These are phyloP conservation scores for Kregervanrija pseudodelftensis DNA, from an alignment of 805 yeast species.

Conservation along the genomic window DNA sequence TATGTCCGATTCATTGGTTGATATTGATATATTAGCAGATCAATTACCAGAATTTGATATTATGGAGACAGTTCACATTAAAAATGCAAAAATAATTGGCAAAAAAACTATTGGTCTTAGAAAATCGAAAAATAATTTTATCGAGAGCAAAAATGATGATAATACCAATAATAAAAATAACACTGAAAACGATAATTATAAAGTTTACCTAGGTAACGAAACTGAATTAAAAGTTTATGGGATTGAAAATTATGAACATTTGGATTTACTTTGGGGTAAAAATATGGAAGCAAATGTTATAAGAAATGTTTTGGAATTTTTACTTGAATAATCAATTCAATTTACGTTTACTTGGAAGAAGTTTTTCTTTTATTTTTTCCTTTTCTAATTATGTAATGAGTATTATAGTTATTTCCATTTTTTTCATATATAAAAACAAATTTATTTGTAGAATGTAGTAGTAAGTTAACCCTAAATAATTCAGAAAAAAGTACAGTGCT, in stretches of 20 bases:
- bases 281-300: slow-evolving; percentile 47
- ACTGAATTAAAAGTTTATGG: slow-evolving; percentile 32
- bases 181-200: background rate
- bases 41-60: slow-evolving; percentile 31
- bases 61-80: slow-evolving; percentile 5
- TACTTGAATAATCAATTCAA: slow-evolving; percentile 1
- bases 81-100: slow-evolving; percentile 6
- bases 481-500: no score
- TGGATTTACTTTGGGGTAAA: slow-evolving; percentile 91
- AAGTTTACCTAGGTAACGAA: background rate
- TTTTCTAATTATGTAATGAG: no score
- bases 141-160: background rate
- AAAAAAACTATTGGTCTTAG: background rate
- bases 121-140: background rate
- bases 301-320: slow-evolving; percentile 30
- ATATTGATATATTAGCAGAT: slow-evolving; percentile 62
- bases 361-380: no score
- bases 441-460: no score
- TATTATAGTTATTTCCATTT: no score
- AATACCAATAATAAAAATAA: background rate
- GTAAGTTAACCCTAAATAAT: no score
- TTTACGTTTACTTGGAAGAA: no score
- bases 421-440: no score
- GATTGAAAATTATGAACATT: slow-evolving; percentile 71
- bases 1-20: slow-evolving; percentile 74